Base-by-base conservation (phyloP, 768 basidiomycete genomes). In the Lentinus brumalis region DNA sequence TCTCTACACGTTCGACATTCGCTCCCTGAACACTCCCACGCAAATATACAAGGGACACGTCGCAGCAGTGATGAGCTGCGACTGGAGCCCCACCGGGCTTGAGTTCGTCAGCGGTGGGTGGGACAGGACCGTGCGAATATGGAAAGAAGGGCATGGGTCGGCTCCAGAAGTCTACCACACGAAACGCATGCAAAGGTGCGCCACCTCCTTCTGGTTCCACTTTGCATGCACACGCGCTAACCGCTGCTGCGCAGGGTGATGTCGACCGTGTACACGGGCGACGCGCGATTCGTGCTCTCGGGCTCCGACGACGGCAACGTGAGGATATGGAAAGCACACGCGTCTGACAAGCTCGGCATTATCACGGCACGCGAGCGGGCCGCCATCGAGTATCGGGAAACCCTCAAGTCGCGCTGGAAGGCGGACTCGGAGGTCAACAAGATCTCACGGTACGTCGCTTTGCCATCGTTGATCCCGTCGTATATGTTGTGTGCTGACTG, bases 21-120 rank as follows among this genome's bases (percentile, higher is more conserved):
- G 97, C 45, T 85, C 91, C 57, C 81, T 99, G 26, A 76, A 83
- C 12, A 79, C 83, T 2, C 94, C 97, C 4, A 92, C 86, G 2
- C 92, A 96, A 62, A 91, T 98, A 30, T 98, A 96, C 83, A 98
- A 98, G 75, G 95, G 87, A 0, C 97, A 99, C 72, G 96, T 98
- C 18, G 93, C 92, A 0, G 94, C 94, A 4, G 97, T 97, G 44
- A 98, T 95, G 89, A 87, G 87, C 52, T 96, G 95, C 68, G 96
- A 98, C 63, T 98, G 97, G 97, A 89, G 89, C 60, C 97, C 97
- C 0, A 98, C 96, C 0, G 97, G 97, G 11, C 80, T 89, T 38
- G 96, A 95, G 69, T 97, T 98, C 72, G 96, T 98, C 30, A 94
- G 91, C 63, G 97, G 97, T 11, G 91, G 93, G 2, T 98, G 96